Percentiles rank a stretch among this genome's conserved stretches.
phyloP scores from a whole-genome alignment of 208 protist genomes.

The Wallacemonas sp. region DNA sequence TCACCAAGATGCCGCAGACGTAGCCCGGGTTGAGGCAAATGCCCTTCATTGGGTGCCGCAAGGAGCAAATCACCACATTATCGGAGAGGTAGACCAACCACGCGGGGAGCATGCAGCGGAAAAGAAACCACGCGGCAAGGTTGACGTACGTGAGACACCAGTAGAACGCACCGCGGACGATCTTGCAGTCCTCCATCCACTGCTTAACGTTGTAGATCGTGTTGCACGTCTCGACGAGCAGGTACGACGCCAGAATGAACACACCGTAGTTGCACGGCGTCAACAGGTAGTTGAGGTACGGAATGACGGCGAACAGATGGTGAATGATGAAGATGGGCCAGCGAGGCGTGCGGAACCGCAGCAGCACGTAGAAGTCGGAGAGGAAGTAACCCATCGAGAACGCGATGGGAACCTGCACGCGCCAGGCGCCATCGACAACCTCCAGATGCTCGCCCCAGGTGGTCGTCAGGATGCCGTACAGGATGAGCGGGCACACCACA shows the following conservation, averaged over 20 bases:
- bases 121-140: constrained; percentile 35
- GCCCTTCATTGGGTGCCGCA: neutral
- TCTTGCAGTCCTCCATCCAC: constrained; percentile 34
- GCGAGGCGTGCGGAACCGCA: constrained; percentile 27
- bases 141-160: constrained; percentile 25
- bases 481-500: constrained; percentile 31
- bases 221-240: constrained; percentile 62
- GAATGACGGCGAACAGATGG: constrained; percentile 37
- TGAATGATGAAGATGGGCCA: constrained; percentile 38
- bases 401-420: constrained; percentile 26
- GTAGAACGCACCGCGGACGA: constrained; percentile 15
- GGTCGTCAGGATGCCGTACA: constrained; percentile 31
- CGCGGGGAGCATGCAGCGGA: constrained; percentile 37
- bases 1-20: constrained; percentile 37
- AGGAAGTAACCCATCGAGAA: constrained; percentile 50
- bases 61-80: constrained; percentile 20
- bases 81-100: constrained; percentile 27
- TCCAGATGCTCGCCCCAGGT: constrained; percentile 34
- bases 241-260: constrained; percentile 38
- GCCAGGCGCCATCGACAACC: constrained; percentile 21
- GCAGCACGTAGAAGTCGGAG: constrained; percentile 26
- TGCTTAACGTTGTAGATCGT: constrained; percentile 27
- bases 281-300: constrained; percentile 53
- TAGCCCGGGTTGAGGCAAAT: constrained; percentile 30
- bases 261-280: constrained; percentile 29